Percentiles rank a stretch among this genome's conserved stretches.
These are phyloP conservation scores for Fulvia fulva DNA, from an alignment of 2,329 filamentous ascomycete species.

Conservation along the genomic window DNA sequence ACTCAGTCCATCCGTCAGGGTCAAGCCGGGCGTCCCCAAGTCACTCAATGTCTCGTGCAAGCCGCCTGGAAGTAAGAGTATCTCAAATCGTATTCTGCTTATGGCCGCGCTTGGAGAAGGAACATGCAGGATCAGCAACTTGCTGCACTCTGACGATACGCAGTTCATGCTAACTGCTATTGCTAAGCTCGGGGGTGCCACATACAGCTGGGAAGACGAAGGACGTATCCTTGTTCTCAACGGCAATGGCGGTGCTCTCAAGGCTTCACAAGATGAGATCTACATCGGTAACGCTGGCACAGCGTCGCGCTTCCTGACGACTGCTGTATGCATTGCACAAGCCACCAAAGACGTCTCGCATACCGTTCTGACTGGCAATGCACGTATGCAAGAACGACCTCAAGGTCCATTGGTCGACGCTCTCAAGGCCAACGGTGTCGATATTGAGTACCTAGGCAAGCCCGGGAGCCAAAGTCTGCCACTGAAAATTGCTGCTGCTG, in stretches of 20 bases:
- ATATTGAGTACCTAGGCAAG: constrained; percentile 78
- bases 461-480: constrained; percentile 81
- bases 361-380: constrained; percentile 86
- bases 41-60: constrained; percentile 68
- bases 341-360: constrained; percentile 58
- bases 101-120: constrained; percentile 85
- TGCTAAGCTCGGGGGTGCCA: constrained; percentile 74
- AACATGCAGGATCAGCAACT: constrained; percentile 81
- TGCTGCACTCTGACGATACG: constrained; percentile 94
- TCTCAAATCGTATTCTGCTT: constrained; percentile 93
- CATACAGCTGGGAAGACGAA: constrained; percentile 89
- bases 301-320: constrained; percentile 90
- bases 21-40: constrained; percentile 67
- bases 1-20: constrained; percentile 71
- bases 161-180: constrained; percentile 97
- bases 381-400: constrained; percentile 91
- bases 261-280: constrained; percentile 69
- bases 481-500: constrained; percentile 73
- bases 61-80: constrained; percentile 94
- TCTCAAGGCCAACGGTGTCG: constrained; percentile 78
- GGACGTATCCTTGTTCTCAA: constrained; percentile 87
- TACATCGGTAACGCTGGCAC: constrained; percentile 97
- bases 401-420: constrained; percentile 93
- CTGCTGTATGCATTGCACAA: constrained; percentile 78
- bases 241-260: constrained; percentile 81